A percentile compares a stretch with the other conserved stretches of the same genome.
Conservation (phyloP, 2,329 filamentous ascomycete genomes). For the Elsinoe perseae region DNA sequence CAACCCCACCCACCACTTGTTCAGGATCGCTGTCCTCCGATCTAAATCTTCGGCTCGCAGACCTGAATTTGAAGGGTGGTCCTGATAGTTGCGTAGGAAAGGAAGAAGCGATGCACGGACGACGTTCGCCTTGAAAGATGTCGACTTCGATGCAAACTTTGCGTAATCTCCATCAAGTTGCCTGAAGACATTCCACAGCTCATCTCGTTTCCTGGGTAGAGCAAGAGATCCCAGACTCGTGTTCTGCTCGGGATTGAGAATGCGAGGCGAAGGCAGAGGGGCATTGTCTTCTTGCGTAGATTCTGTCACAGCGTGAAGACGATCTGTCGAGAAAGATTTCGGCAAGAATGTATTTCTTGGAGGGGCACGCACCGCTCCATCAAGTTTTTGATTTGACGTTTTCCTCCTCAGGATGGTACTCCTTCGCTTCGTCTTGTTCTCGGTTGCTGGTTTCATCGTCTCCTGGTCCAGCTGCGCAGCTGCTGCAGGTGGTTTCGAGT, state of each 20-base stretch:
- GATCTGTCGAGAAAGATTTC: slow-evolving; percentile 44
- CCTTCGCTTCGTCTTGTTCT: not conserved
- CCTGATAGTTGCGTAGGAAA: slow-evolving; percentile 63
- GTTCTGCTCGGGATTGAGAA: slow-evolving; percentile 12
- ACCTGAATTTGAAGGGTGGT: slow-evolving; percentile 57
- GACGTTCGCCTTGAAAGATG: slow-evolving; percentile 64
- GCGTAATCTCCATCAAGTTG: slow-evolving; percentile 60
- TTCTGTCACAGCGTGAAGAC: slow-evolving; percentile 33
- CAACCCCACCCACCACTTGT: slow-evolving; percentile 83
- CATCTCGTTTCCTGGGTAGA: slow-evolving; percentile 54
- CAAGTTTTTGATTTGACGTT: slow-evolving; percentile 19
- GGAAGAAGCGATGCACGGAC: slow-evolving; percentile 66
- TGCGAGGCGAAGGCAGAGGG: slow-evolving; percentile 24
- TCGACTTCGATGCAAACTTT: slow-evolving; percentile 68
- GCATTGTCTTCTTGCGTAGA: slow-evolving; percentile 32
- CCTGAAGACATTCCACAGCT: slow-evolving; percentile 61
- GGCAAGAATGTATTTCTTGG: slow-evolving; percentile 34
- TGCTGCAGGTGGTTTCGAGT: not conserved
- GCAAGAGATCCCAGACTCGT: slow-evolving; percentile 22
- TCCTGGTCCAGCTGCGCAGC: not conserved
- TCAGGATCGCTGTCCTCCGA: slow-evolving; percentile 66
- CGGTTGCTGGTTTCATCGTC: not conserved
- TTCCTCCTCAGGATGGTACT: slow-evolving; percentile 18
- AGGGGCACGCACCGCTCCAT: not conserved
- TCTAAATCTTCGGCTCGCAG: slow-evolving; percentile 77